Percentiles rank a stretch among this genome's conserved stretches.
phyloP scores from a whole-genome alignment of 345 rosid species.

The Dipteronia dyeriana region DNA sequence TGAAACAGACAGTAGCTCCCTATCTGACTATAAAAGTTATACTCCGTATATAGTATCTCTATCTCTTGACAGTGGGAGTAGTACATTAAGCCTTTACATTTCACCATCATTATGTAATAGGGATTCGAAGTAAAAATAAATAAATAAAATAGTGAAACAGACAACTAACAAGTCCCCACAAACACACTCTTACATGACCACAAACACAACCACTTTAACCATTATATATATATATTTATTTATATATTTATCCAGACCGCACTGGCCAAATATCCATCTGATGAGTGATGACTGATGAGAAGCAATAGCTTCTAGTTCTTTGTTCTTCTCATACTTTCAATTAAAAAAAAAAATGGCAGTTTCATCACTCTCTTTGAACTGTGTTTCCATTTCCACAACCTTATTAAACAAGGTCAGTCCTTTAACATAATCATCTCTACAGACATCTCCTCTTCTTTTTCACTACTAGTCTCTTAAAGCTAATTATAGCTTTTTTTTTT shows the following conservation, averaged over 20 bases:
- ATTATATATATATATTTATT: too few relatives aligned
- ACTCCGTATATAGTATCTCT: too few relatives aligned
- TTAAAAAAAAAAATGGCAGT: conserved; percentile 44
- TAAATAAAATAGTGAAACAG: too few relatives aligned
- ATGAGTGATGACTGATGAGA: not conserved
- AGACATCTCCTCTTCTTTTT: not conserved
- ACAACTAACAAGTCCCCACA: not conserved
- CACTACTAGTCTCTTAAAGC: not conserved
- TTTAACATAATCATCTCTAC: not conserved
- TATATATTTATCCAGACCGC: not conserved
- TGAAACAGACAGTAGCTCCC: too few relatives aligned
- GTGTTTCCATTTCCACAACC: conserved; percentile 48
- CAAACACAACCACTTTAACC: not conserved
- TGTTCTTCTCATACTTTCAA: conserved; percentile 15
- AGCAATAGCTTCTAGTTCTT: conserved; percentile 9
- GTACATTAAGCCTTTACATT: too few relatives aligned
- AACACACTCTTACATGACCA: not conserved
- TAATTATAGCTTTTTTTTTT: not conserved
- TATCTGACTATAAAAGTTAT: too few relatives aligned
- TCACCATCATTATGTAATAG: too few relatives aligned
- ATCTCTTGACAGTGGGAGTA: too few relatives aligned
- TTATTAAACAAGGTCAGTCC: conserved; percentile 48
- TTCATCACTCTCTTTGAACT: conserved; percentile 52
- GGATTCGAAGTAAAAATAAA: too few relatives aligned
- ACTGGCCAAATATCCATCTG: not conserved